phyloP scores from a whole-genome alignment of 768 basidiomycete genomes.

The Melanogaster broomeanus region DNA sequence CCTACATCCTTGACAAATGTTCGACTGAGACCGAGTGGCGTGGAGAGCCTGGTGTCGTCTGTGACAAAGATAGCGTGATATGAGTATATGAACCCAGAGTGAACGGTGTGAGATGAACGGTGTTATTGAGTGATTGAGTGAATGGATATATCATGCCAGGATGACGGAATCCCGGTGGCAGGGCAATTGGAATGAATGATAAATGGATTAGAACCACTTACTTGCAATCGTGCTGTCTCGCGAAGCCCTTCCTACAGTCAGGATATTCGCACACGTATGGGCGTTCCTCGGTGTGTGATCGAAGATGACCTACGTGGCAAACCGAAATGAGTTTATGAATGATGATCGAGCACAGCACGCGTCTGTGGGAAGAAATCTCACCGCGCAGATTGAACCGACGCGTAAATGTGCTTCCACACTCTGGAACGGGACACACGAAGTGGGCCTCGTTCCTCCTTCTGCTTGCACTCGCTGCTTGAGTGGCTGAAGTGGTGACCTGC shows the following conservation, averaged over 20 bases:
- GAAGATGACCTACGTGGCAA: conserved; percentile 68
- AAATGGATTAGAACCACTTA: conserved; percentile 41
- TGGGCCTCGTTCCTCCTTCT: conserved; percentile 88
- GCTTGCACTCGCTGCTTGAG: conserved; percentile 88
- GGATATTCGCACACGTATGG: conserved; percentile 94
- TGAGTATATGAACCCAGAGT: background rate
- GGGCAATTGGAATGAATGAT: background rate
- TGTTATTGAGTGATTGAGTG: background rate
- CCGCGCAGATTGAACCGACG: conserved; percentile 87
- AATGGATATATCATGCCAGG: background rate
- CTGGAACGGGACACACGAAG: conserved; percentile 92
- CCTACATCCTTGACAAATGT: conserved; percentile 88
- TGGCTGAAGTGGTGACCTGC: conserved; percentile 93
- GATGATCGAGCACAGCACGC: conserved; percentile 1
- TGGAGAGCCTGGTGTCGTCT: conserved; percentile 93
- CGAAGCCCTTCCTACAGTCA: conserved; percentile 93
- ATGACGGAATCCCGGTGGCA: conserved; percentile 1
- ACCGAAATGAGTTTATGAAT: conserved; percentile 7
- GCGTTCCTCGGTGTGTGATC: conserved; percentile 94
- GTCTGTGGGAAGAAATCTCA: conserved; percentile 30
- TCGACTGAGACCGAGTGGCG: conserved; percentile 77
- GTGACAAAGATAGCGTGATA: conserved; percentile 8
- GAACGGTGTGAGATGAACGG: background rate
- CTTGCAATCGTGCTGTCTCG: conserved; percentile 97
- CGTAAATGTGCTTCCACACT: conserved; percentile 97